A percentile compares a stretch with the other conserved stretches of the same genome.
Conservation (phyloP, 441 rosid genomes). For the Erodium moschatum region DNA sequence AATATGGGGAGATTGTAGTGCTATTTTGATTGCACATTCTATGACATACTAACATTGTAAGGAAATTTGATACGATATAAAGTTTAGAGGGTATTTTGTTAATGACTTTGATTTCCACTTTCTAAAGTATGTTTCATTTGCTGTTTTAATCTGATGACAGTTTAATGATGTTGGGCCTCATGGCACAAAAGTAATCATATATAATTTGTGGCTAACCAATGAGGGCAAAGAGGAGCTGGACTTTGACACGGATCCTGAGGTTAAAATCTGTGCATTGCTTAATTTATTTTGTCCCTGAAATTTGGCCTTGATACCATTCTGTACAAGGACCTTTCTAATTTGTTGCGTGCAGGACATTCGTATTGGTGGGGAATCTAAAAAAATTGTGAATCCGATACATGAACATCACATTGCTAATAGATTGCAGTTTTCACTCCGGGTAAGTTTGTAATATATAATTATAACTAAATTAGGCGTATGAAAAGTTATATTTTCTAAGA, state of each 20-base stretch:
- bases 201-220: conserved; percentile 71
- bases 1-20: neutral
- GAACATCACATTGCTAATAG: conserved; percentile 66
- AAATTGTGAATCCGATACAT: conserved; percentile 37
- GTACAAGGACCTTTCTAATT: conserved; percentile 15
- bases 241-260: conserved; percentile 61
- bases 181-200: conserved; percentile 82
- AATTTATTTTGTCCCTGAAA: conserved; percentile 10
- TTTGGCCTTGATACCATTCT: conserved; percentile 13
- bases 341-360: conserved; percentile 56
- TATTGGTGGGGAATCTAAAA: conserved; percentile 50
- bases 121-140: neutral
- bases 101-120: neutral
- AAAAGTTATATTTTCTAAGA: conserved; percentile 7
- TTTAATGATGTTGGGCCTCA: conserved; percentile 62
- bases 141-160: conserved; percentile 36
- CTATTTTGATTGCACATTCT: neutral
- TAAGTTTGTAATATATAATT: conserved; percentile 29
- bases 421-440: conserved; percentile 63
- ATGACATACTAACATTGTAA: neutral
- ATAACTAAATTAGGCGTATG: neutral
- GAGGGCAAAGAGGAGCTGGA: conserved; percentile 68
- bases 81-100: neutral
- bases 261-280: conserved; percentile 21
- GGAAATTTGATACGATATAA: too few relatives aligned